Conservation (phyloP, 169 alveolate genomes). For the Pseudocohnilembus persalinus region DNA sequence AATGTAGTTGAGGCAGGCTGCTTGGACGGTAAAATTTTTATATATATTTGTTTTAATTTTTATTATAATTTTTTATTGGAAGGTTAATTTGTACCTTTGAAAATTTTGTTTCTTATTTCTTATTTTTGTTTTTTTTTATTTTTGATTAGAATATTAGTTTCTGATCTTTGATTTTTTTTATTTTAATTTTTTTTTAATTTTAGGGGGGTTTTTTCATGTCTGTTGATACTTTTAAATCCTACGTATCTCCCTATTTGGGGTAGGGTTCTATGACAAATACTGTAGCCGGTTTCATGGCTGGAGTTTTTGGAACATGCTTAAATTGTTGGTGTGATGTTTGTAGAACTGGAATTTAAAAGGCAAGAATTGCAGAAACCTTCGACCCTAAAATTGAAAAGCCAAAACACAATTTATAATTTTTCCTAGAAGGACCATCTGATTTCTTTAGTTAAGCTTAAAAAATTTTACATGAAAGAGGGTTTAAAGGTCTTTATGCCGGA, state of each 20-base stretch:
- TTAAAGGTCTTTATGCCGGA: constrained; percentile 29
- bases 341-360: constrained; percentile 30
- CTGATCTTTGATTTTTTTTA: too few relatives aligned
- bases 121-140: too few relatives aligned
- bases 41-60: too few relatives aligned
- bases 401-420: not conserved
- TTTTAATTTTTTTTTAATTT: too few relatives aligned
- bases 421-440: not conserved
- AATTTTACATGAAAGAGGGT: not conserved
- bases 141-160: too few relatives aligned
- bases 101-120: constrained; percentile 3
- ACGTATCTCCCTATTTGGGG: not conserved
- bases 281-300: constrained; percentile 29
- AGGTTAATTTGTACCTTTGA: too few relatives aligned
- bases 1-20: not conserved
- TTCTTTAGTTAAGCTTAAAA: not conserved
- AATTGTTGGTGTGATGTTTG: constrained; percentile 41
- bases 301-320: constrained; percentile 25
- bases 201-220: not conserved
- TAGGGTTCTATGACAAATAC: constrained; percentile 4
- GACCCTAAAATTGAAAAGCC: not conserved
- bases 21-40: too few relatives aligned
- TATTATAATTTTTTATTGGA: too few relatives aligned
- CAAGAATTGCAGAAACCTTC: constrained; percentile 28
- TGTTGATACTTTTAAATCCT: not conserved